Conservation (phyloP, 495 filamentous ascomycete species). For the Aspergillus funiculosus region DNA sequence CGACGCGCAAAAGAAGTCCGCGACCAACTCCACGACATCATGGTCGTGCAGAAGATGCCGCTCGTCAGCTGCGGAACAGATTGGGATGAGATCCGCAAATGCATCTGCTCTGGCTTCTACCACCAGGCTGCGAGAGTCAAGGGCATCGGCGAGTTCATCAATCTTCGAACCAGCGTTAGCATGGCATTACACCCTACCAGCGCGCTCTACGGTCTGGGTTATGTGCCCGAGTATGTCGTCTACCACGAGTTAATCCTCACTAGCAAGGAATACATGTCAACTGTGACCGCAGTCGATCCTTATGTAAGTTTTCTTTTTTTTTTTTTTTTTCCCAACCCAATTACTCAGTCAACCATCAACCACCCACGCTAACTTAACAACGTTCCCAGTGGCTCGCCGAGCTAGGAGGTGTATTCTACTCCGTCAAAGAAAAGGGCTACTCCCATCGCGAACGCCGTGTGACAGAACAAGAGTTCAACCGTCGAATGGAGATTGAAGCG, state of each 20-base stretch:
- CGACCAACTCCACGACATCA: constrained; percentile 89
- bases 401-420: constrained; percentile 97
- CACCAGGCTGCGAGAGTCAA: constrained; percentile 97
- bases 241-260: constrained; percentile 98
- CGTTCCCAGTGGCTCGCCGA: constrained; percentile 77
- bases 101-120: constrained; percentile 96
- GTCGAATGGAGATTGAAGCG: constrained; percentile 90
- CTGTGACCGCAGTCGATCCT: constrained; percentile 92
- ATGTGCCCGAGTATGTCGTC: constrained; percentile 93
- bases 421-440: constrained; percentile 95
- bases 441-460: constrained; percentile 82
- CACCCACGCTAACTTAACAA: constrained; percentile 11
- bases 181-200: constrained; percentile 92
- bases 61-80: constrained; percentile 88
- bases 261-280: constrained; percentile 97
- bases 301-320: constrained; percentile 47
- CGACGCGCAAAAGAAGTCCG: constrained; percentile 88
- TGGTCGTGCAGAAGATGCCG: constrained; percentile 87
- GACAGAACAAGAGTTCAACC: constrained; percentile 90
- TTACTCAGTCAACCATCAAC: constrained; percentile 6
- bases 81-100: constrained; percentile 93
- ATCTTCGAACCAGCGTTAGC: constrained; percentile 87
- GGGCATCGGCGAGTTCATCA: constrained; percentile 95
- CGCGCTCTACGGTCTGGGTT: constrained; percentile 85
- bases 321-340: not conserved